Conservation (phyloP, 169 alveolate species). For the Cryptosporidium sp. region DNA sequence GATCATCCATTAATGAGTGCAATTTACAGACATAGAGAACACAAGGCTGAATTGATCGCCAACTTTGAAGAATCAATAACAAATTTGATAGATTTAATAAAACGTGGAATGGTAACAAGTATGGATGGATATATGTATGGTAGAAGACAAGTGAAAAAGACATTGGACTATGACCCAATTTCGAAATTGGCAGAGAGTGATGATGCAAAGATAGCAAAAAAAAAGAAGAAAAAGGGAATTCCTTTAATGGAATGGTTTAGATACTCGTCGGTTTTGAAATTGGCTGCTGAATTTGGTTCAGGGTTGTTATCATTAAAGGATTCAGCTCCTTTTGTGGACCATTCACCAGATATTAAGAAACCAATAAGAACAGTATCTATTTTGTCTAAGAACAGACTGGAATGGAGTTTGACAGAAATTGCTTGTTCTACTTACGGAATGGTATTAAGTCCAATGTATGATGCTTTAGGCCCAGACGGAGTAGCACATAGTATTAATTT, state of each 20-base stretch:
- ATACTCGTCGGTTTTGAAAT: slow-evolving; percentile 61
- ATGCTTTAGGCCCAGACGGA: slow-evolving; percentile 84
- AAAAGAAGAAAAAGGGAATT: slow-evolving; percentile 54
- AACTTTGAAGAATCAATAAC: slow-evolving; percentile 43
- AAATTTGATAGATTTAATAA: slow-evolving; percentile 27
- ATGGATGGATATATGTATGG: slow-evolving; percentile 60
- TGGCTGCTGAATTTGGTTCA: slow-evolving; percentile 67
- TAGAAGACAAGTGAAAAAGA: slow-evolving; percentile 31
- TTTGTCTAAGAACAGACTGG: slow-evolving; percentile 72
- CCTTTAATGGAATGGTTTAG: slow-evolving; percentile 70
- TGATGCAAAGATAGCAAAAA: slow-evolving; percentile 47
- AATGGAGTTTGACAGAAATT: slow-evolving; percentile 86
- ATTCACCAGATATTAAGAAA: slow-evolving; percentile 61
- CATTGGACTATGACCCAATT: slow-evolving; percentile 66
- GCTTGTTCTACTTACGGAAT: slow-evolving; percentile 86
- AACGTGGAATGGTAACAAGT: slow-evolving; percentile 49
- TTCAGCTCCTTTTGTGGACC: slow-evolving; percentile 54
- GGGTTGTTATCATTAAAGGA: slow-evolving; percentile 37
- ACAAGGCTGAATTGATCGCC: slow-evolving; percentile 7
- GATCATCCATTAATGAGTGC: slow-evolving; percentile 65
- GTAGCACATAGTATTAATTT: slow-evolving; percentile 64
- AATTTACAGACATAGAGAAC: slow-evolving; percentile 53
- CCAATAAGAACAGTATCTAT: slow-evolving; percentile 57
- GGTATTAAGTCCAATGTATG: slow-evolving; percentile 86
- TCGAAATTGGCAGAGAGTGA: slow-evolving; percentile 52